Evolutionary conservation across 2,329 filamentous ascomycete genomes (phyloP).

Genomic region (Alternaria arbusti): DNA sequence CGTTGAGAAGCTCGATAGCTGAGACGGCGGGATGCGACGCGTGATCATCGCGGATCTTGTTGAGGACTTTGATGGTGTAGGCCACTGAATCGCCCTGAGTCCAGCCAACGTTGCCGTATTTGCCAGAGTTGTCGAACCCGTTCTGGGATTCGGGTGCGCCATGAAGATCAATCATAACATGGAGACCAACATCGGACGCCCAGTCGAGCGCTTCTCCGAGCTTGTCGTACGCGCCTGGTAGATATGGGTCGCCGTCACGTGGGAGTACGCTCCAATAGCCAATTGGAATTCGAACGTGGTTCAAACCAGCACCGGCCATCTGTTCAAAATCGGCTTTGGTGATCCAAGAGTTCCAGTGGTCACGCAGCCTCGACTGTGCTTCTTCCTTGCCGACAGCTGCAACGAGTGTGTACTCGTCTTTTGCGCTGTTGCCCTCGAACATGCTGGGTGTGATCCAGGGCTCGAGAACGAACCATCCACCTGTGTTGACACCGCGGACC

Average conservation of each 20-base stretch:
- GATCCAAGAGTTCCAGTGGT: constrained; percentile 67
- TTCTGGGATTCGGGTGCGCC: constrained; percentile 70
- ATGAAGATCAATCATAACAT: constrained; percentile 72
- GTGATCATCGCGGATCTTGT: constrained; percentile 56
- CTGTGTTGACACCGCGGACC: constrained; percentile 69
- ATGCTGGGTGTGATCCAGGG: constrained; percentile 69
- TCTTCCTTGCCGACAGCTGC: constrained; percentile 57
- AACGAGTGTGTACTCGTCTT: constrained; percentile 65
- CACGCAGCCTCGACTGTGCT: constrained; percentile 55
- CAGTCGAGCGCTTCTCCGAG: constrained; percentile 65
- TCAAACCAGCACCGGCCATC: constrained; percentile 64
- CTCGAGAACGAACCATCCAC: constrained; percentile 69
- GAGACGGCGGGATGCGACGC: constrained; percentile 54
- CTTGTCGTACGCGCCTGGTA: constrained; percentile 65
- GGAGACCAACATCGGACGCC: constrained; percentile 64
- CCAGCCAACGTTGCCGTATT: constrained; percentile 55
- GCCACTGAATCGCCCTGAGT: constrained; percentile 52
- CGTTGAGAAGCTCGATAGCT: constrained; percentile 56
- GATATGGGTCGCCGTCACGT: constrained; percentile 63
- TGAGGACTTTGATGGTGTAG: constrained; percentile 52
- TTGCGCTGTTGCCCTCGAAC: constrained; percentile 60
- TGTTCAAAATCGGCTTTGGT: constrained; percentile 62
- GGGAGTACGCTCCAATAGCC: constrained; percentile 69
- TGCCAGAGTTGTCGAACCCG: constrained; percentile 71
- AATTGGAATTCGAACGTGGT: constrained; percentile 69